These are phyloP conservation scores for Botryotinia globosa DNA, from an alignment of 2,329 filamentous ascomycete species.

Conservation along the genomic window DNA sequence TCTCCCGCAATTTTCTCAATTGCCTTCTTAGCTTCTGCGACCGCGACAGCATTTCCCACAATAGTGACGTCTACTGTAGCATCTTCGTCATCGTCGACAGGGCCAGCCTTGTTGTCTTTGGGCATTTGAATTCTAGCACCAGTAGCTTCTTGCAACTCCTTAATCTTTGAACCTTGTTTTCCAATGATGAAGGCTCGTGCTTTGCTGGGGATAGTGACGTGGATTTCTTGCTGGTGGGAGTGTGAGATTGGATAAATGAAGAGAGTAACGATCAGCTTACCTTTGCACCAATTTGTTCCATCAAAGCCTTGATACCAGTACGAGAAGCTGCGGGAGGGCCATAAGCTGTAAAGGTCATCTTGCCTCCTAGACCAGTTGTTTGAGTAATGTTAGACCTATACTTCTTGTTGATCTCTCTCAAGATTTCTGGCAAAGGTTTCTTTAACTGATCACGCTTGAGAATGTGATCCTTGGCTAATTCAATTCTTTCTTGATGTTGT, in stretches of 20 bases:
- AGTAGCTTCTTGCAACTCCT: constrained; percentile 82
- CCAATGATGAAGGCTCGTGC: constrained; percentile 90
- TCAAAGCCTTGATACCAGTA: constrained; percentile 81
- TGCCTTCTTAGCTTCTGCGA: constrained; percentile 76
- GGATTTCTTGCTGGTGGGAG: constrained; percentile 57
- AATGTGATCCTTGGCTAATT: constrained; percentile 65
- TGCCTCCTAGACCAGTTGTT: constrained; percentile 67
- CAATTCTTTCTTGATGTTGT: constrained; percentile 16
- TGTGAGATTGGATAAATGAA: constrained; percentile 24
- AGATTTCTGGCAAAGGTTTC: constrained; percentile 78
- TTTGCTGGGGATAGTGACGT: constrained; percentile 78
- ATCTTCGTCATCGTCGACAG: constrained; percentile 70
- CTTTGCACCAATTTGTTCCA: constrained; percentile 82
- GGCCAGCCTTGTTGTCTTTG: constrained; percentile 64
- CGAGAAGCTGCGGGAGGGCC: constrained; percentile 68
- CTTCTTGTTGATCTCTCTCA: constrained; percentile 89
- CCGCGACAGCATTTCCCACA: constrained; percentile 87
- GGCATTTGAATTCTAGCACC: constrained; percentile 90
- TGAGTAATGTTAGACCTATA: constrained; percentile 84
- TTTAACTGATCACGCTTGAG: constrained; percentile 74
- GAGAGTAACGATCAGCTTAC: constrained; percentile 46
- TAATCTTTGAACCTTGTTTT: constrained; percentile 84
- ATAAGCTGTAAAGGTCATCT: constrained; percentile 77
- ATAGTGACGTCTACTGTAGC: constrained; percentile 80
- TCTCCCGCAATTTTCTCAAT: constrained; percentile 88